Conservation (phyloP, 176 grass and related monocot species). For the Coix lacrymajobi region DNA sequence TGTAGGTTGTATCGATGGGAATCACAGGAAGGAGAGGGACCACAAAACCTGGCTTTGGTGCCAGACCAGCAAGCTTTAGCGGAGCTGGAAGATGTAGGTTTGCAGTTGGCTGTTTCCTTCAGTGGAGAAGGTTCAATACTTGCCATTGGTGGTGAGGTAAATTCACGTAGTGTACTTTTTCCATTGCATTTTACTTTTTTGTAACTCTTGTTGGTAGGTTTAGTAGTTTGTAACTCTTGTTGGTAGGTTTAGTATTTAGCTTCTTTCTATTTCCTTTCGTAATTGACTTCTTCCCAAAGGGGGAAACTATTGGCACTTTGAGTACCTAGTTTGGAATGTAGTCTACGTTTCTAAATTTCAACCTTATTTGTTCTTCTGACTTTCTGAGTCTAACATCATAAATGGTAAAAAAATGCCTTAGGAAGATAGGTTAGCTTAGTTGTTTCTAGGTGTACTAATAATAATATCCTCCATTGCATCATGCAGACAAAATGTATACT, state of each 20-base stretch:
- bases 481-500: slow-evolving; percentile 4
- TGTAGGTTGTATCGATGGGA: slow-evolving; percentile 81
- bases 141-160: slow-evolving; percentile 80
- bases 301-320: background rate
- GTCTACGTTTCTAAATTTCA: background rate
- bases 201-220: background rate
- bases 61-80: slow-evolving; percentile 46
- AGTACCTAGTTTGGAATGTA: background rate
- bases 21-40: slow-evolving; percentile 27
- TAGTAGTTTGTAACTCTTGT: background rate
- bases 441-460: background rate
- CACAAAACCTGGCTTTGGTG: slow-evolving; percentile 33
- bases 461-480: background rate
- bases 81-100: slow-evolving; percentile 52
- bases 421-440: background rate
- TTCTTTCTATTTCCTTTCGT: background rate
- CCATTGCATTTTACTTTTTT: background rate
- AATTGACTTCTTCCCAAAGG: background rate
- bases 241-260: background rate
- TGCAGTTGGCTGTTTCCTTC: slow-evolving; percentile 74
- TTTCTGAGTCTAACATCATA: background rate
- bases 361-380: background rate
- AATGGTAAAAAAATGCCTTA: background rate
- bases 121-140: slow-evolving; percentile 76
- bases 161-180: slow-evolving; percentile 3